Conservation (phyloP, 73 alveolate species). For the Paramecium pentaurelia region DNA sequence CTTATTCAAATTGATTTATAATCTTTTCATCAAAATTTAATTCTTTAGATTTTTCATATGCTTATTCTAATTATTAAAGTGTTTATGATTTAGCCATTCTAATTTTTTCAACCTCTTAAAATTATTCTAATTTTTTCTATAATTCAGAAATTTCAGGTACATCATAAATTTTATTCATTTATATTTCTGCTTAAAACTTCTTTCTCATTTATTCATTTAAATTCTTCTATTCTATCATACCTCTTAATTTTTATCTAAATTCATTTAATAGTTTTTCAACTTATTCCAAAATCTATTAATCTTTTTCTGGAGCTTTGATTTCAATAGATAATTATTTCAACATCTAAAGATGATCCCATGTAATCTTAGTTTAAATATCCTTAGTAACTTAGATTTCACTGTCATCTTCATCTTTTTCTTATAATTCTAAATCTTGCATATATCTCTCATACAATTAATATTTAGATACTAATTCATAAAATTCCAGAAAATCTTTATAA, state of each 20-base stretch:
- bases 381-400: background rate
- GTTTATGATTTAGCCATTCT: background rate
- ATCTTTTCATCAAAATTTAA: conserved; percentile 25
- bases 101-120: background rate
- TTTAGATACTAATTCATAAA: background rate
- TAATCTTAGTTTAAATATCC: background rate
- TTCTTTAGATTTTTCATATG: background rate
- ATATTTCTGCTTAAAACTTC: background rate
- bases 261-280: background rate
- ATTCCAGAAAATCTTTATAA: background rate
- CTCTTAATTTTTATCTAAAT: background rate
- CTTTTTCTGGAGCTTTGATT: background rate
- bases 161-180: background rate
- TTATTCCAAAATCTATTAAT: background rate
- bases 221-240: background rate
- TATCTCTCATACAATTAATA: background rate
- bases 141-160: background rate
- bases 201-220: conserved; percentile 35
- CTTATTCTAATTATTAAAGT: background rate
- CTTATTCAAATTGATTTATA: background rate
- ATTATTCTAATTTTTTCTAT: background rate
- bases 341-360: background rate
- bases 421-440: background rate
- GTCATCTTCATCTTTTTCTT: conserved; percentile 33
- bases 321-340: background rate